Evolutionary conservation across 805 yeast species (phyloP).

Genomic region (Sporopachydermia quercuum): DNA sequence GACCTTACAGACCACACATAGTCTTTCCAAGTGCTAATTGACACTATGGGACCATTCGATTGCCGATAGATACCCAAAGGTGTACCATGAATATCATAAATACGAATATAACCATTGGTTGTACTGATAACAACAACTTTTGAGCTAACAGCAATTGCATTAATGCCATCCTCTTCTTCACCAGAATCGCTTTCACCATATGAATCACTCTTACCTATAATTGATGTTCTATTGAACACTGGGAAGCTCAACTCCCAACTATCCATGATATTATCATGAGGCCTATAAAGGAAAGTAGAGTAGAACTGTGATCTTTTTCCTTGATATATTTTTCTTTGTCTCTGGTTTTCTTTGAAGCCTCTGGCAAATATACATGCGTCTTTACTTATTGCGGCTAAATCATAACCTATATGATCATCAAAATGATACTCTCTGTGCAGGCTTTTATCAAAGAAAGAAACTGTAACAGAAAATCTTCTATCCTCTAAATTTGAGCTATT

Average conservation of each 20-base stretch:
- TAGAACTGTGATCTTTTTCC: slow-evolving; percentile 17
- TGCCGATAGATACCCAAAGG: slow-evolving; percentile 43
- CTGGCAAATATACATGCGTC: slow-evolving; percentile 52
- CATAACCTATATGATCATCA: slow-evolving; percentile 57
- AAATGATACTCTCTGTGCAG: slow-evolving; percentile 71
- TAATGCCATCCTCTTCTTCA: slow-evolving; percentile 41
- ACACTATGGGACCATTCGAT: slow-evolving; percentile 56
- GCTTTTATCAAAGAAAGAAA: slow-evolving; percentile 72
- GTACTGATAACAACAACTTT: slow-evolving; percentile 55
- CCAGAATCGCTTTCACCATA: slow-evolving; percentile 11
- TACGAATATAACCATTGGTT: slow-evolving; percentile 57
- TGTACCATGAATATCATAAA: slow-evolving; percentile 59
- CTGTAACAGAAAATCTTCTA: slow-evolving; percentile 57
- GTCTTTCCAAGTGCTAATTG: slow-evolving; percentile 48
- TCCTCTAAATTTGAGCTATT: slow-evolving; percentile 27
- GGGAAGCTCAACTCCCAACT: slow-evolving; percentile 62
- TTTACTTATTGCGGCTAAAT: slow-evolving; percentile 57
- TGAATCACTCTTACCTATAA: background rate
- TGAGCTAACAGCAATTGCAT: slow-evolving; percentile 53
- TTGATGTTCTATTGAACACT: slow-evolving; percentile 13
- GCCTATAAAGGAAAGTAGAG: slow-evolving; percentile 43
- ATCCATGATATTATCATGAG: slow-evolving; percentile 47
- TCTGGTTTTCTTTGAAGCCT: slow-evolving; percentile 23
- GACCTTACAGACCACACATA: slow-evolving; percentile 38
- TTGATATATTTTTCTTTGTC: background rate